Evolutionary conservation across 2,329 filamentous ascomycete species (phyloP).

Genomic region (Alternaria atra): DNA sequence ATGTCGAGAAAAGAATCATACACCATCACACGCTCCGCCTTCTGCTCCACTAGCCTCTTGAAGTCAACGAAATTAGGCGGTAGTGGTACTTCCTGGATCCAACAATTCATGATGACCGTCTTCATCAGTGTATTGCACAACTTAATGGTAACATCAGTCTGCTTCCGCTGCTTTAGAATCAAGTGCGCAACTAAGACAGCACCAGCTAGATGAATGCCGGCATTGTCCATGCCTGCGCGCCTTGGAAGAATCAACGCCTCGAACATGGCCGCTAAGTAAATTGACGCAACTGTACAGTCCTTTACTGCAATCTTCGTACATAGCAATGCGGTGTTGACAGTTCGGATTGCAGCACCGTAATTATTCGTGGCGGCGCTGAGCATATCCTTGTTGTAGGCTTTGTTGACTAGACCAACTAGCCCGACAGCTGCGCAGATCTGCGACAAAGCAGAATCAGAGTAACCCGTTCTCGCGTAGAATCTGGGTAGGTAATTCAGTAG

Average conservation of each 20-base stretch:
- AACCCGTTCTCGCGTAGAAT: slow-evolving; percentile 29
- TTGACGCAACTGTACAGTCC: slow-evolving; percentile 36
- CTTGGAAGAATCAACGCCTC: slow-evolving; percentile 35
- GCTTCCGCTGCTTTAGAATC: slow-evolving; percentile 22
- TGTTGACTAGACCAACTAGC: slow-evolving; percentile 35
- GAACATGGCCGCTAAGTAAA: slow-evolving; percentile 40
- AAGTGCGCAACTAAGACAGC: slow-evolving; percentile 37
- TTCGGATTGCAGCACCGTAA: slow-evolving; percentile 34
- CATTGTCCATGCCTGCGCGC: slow-evolving; percentile 28
- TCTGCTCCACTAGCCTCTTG: slow-evolving; percentile 19
- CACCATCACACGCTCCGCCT: slow-evolving; percentile 14
- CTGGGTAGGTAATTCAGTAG: slow-evolving; percentile 37
- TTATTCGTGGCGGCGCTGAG: slow-evolving; percentile 25
- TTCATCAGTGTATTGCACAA: slow-evolving; percentile 31
- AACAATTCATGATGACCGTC: slow-evolving; percentile 37
- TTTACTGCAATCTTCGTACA: slow-evolving; percentile 15
- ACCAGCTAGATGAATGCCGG: slow-evolving; percentile 39
- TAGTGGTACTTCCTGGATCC: slow-evolving; percentile 34
- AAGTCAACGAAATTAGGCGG: slow-evolving; percentile 26
- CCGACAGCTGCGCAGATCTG: slow-evolving; percentile 36
- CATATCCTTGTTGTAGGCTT: slow-evolving; percentile 23
- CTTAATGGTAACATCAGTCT: slow-evolving; percentile 22
- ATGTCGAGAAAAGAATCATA: slow-evolving; percentile 31
- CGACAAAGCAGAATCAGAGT: slow-evolving; percentile 23
- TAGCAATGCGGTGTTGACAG: slow-evolving; percentile 32